Conservation (phyloP, 2,329 filamentous ascomycete species). For the Thielaviopsis ethacetica region DNA sequence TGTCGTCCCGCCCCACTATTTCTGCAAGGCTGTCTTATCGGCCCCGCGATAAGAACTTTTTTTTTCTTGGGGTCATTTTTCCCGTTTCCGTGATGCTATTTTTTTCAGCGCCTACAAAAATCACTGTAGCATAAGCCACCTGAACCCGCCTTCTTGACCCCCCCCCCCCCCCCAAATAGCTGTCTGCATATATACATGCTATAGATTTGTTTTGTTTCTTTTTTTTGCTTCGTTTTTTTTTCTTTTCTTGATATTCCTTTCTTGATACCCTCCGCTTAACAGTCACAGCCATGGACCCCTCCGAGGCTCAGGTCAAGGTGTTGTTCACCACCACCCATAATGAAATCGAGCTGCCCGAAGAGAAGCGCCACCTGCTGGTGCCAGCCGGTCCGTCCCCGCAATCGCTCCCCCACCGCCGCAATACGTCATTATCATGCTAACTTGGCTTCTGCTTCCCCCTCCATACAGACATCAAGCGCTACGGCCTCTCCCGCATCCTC, state of each 20-base stretch:
- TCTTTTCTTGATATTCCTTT: background rate
- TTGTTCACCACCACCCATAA: constrained; percentile 48
- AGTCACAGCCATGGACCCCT: constrained; percentile 22
- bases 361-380: constrained; percentile 44
- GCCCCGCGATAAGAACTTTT: constrained; percentile 9
- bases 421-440: background rate
- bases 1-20: background rate
- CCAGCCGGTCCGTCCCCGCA: constrained; percentile 32
- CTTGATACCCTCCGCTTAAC: background rate
- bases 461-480: constrained; percentile 47
- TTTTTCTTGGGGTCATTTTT: background rate
- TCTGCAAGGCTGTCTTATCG: constrained; percentile 10
- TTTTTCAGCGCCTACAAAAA: background rate
- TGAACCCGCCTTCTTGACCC: too few relatives aligned
- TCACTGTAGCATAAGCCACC: too few relatives aligned
- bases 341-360: constrained; percentile 46
- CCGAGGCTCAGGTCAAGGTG: constrained; percentile 43
- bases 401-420: background rate
- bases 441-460: background rate
- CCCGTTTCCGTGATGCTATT: background rate
- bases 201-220: background rate
- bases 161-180: background rate
- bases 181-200: background rate
- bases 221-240: background rate
- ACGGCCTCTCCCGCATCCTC: constrained; percentile 53